Base-by-base conservation (phyloP, 192 early-diverging fungal genomes). In the Coemansia furcata region DNA sequence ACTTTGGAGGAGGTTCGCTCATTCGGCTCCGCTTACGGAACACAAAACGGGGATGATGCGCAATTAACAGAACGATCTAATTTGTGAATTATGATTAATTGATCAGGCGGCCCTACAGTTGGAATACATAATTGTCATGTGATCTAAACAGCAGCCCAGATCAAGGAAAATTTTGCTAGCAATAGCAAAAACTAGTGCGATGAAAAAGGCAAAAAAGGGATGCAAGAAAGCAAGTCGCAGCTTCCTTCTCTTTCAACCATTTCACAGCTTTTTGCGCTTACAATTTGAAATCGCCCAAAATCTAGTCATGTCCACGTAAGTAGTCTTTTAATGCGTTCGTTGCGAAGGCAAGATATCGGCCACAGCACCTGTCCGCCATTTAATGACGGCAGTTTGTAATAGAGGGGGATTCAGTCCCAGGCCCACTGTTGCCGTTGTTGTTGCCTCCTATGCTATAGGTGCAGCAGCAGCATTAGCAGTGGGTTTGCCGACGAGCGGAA, bases 241-340 rank as follows among this genome's bases (percentile, higher is more conserved):
- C 9, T 49, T 75, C 73, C 59, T 69, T 66, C 73, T 75, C 67
- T 75, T 75, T 57, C 67, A 21, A 60, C 58, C 38, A 63, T 26
- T 65, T 65, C 52, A 46, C 32, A 36, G 39, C 67, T 67, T 66
- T 63, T 60, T 58, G 50, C 37, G 50, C 26, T 54, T 30, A 58
- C 17, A 33, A 46, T 57, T 66, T 65, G 36, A 69, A 55, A 39
- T 64, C 37, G 38, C 35, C 37, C 61, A 44, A 57, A 62, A 26
- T 36, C 66, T 69, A 71, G 68, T 47, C 60, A 75, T 75, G 73
- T 75, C 68, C 58, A 71, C 60, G 74, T 76, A 76, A 49, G 69
- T 71, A 35, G 29, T 50, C n/a, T 40, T 60, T 55, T 19, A 10
- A 14, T 40, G 39, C 39, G 11, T 40, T 3, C 39, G 9, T 40